A percentile compares a stretch with the other conserved stretches of the same genome.
phyloP scores from a whole-genome alignment of 495 filamentous ascomycete genomes.

The Xylaria palmicola region DNA sequence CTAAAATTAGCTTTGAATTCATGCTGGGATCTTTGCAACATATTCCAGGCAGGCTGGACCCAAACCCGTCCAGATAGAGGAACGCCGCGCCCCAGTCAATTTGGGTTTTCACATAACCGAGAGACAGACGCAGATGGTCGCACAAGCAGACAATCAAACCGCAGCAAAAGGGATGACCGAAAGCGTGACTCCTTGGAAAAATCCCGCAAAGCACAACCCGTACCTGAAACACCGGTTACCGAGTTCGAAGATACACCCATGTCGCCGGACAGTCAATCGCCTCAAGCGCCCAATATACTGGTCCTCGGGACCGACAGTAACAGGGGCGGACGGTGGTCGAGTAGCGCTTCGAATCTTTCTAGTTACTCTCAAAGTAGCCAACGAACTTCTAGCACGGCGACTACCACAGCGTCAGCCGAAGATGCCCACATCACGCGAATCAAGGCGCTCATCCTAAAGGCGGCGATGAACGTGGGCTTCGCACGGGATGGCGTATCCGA shows the following conservation, averaged over 20 bases:
- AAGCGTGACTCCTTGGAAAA: slow-evolving; percentile 34
- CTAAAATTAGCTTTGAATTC: slow-evolving; percentile 84
- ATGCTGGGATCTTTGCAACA: slow-evolving; percentile 93
- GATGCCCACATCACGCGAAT: slow-evolving; percentile 72
- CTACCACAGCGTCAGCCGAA: slow-evolving; percentile 62
- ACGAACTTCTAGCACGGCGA: slow-evolving; percentile 72
- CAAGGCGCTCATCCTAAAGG: slow-evolving; percentile 74
- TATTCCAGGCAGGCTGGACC: slow-evolving; percentile 92
- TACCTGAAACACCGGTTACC: slow-evolving; percentile 86
- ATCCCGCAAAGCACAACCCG: slow-evolving; percentile 33
- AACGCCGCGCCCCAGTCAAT: slow-evolving; percentile 80
- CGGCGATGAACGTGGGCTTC: slow-evolving; percentile 77
- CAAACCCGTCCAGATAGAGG: slow-evolving; percentile 82
- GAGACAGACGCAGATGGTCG: slow-evolving; percentile 27
- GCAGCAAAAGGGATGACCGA: slow-evolving; percentile 46
- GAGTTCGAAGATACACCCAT: slow-evolving; percentile 87
- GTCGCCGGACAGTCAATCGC: slow-evolving; percentile 69
- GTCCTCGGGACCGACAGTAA: slow-evolving; percentile 67
- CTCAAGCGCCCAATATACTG: slow-evolving; percentile 76
- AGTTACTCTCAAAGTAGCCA: slow-evolving; percentile 70
- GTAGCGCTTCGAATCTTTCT: slow-evolving; percentile 70
- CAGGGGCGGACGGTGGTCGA: slow-evolving; percentile 64
- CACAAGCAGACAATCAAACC: slow-evolving; percentile 37
- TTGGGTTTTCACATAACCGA: slow-evolving; percentile 53
- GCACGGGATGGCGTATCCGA: slow-evolving; percentile 42